Conservation (phyloP, 139 green algal genomes). For the Astrephomene gubernaculifera region DNA sequence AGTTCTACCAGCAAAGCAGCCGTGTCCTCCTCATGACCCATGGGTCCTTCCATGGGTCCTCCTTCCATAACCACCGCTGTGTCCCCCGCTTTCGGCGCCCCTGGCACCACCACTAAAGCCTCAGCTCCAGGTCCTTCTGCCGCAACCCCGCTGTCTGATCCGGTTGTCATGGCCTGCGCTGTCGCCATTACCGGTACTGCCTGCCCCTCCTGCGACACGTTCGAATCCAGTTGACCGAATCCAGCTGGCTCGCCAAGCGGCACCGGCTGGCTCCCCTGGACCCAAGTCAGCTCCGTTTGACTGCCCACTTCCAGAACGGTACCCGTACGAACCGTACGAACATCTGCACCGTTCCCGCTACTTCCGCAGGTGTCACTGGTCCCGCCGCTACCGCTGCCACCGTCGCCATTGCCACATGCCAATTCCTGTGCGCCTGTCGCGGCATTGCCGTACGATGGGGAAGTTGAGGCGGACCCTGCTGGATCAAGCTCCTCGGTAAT, state of each 20-base stretch:
- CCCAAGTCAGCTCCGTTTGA: constrained; percentile 23
- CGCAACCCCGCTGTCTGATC: too few relatives aligned
- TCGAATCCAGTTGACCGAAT: too few relatives aligned
- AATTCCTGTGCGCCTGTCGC: not conserved
- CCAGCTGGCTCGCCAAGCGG: not conserved
- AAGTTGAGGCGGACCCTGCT: too few relatives aligned
- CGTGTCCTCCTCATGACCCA: too few relatives aligned
- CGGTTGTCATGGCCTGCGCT: not conserved
- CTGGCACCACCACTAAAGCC: too few relatives aligned
- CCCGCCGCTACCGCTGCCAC: not conserved
- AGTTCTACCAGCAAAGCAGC: too few relatives aligned
- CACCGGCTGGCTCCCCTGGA: not conserved
- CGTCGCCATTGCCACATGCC: not conserved
- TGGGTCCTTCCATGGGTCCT: too few relatives aligned
- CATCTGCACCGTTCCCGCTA: not conserved
- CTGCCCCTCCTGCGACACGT: too few relatives aligned
- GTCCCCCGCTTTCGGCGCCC: too few relatives aligned
- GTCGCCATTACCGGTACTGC: too few relatives aligned
- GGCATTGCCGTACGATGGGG: not conserved
- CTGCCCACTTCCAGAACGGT: not conserved
- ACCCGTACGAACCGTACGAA: not conserved
- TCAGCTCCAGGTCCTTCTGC: too few relatives aligned
- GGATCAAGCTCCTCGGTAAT: not conserved
- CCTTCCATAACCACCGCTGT: too few relatives aligned
- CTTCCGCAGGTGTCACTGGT: not conserved